Percentiles rank a stretch among this genome's conserved stretches.
phyloP scores from a whole-genome alignment of 208 protist species.

The Porcisia hertigi region DNA sequence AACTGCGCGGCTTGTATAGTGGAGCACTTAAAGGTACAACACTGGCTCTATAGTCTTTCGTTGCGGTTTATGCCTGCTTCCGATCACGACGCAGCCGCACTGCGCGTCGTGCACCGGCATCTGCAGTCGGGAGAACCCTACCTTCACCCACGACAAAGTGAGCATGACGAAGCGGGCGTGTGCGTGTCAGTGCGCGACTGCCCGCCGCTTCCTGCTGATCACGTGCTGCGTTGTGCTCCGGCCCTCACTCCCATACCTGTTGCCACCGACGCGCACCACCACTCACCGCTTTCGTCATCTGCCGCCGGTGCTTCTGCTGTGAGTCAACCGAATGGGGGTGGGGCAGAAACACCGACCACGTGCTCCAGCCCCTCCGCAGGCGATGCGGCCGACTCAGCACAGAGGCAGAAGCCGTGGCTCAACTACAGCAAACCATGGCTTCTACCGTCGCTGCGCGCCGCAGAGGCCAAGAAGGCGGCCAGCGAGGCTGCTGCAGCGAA shows the following conservation, averaged over 20 bases:
- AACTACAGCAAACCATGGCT: constrained; percentile 71
- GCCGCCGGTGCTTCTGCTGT: background rate
- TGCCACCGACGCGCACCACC: constrained; percentile 7
- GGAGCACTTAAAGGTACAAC: constrained; percentile 73
- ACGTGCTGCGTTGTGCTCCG: constrained; percentile 18
- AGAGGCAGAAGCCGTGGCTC: constrained; percentile 50
- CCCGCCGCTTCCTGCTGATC: constrained; percentile 8
- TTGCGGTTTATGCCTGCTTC: constrained; percentile 40
- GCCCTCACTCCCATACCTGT: constrained; percentile 17
- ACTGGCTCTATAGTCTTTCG: constrained; percentile 71
- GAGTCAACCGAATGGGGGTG: background rate
- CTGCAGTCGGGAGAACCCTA: constrained; percentile 56
- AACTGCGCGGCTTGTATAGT: constrained; percentile 38
- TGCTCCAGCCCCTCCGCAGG: background rate
- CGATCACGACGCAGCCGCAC: constrained; percentile 42
- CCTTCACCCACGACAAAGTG: constrained; percentile 24
- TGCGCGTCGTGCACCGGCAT: constrained; percentile 49
- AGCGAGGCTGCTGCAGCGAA: constrained; percentile 25
- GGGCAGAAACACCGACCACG: no score
- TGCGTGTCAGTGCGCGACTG: constrained; percentile 20
- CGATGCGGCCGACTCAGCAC: background rate
- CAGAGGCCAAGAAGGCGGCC: constrained; percentile 38
- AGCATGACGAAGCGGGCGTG: background rate
- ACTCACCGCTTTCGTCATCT: background rate
- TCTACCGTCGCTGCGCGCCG: constrained; percentile 35